Conservation (phyloP, 371 early-diverging fungal genomes). For the Fennellomyces sp. region DNA sequence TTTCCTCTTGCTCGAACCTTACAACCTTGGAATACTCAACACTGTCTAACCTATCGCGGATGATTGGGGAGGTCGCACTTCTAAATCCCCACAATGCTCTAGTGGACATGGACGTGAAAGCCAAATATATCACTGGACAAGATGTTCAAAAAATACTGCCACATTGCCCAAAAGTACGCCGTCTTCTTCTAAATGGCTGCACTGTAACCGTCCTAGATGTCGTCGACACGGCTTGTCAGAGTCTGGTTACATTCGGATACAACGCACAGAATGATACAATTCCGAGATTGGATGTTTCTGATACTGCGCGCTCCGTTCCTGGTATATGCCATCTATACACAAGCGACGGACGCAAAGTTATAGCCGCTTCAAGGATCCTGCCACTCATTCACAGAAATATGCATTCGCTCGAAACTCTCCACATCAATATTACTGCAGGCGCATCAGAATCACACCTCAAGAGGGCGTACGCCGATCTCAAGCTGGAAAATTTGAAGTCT, state of each 20-base stretch:
- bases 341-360: neutral
- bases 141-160: neutral
- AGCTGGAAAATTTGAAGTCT: too few relatives aligned
- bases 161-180: neutral
- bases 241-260: neutral
- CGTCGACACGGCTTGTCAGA: neutral
- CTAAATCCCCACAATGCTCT: too few relatives aligned
- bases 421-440: neutral
- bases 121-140: too few relatives aligned
- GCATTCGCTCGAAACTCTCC: neutral
- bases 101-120: too few relatives aligned
- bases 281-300: neutral
- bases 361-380: neutral
- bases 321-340: neutral
- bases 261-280: neutral
- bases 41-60: too few relatives aligned
- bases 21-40: too few relatives aligned
- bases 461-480: too few relatives aligned
- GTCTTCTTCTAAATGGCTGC: neutral
- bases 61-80: too few relatives aligned
- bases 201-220: neutral
- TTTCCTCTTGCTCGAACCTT: too few relatives aligned
- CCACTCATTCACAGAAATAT: neutral
- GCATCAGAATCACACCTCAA: too few relatives aligned
- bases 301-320: neutral